Conservation (phyloP, 371 early-diverging fungal genomes). For the Mucor mucedo region DNA sequence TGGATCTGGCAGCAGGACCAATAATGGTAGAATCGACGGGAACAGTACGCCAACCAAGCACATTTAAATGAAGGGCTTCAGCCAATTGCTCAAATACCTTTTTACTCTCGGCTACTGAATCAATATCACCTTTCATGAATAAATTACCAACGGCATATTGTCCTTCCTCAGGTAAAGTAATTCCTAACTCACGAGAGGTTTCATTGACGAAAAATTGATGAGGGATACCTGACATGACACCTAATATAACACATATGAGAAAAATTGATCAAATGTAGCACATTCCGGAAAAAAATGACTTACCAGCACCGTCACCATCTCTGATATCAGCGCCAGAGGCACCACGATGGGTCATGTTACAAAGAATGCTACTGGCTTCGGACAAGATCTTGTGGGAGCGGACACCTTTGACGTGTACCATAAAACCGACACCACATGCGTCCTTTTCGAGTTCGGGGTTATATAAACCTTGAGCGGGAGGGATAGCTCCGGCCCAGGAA, state of each 20-base stretch:
- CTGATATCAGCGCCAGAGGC: constrained; percentile 89
- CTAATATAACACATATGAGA: neutral
- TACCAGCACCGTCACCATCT: constrained; percentile 88
- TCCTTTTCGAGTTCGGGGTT: constrained; percentile 91
- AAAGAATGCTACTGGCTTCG: constrained; percentile 87
- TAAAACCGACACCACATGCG: constrained; percentile 97
- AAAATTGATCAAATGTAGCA: neutral
- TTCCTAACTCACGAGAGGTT: constrained; percentile 56
- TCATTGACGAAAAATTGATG: constrained; percentile 82
- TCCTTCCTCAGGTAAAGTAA: constrained; percentile 75
- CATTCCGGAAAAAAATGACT: constrained; percentile 24
- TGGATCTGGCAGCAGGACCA: constrained; percentile 86
- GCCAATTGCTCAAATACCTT: constrained; percentile 80
- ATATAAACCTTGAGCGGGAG: constrained; percentile 88
- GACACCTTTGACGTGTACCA: constrained; percentile 87
- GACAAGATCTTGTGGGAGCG: constrained; percentile 87
- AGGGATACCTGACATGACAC: constrained; percentile 65
- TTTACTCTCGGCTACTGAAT: constrained; percentile 70
- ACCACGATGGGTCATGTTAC: constrained; percentile 98
- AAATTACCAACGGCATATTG: constrained; percentile 95
- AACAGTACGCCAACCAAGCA: constrained; percentile 91
- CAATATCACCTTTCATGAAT: constrained; percentile 76
- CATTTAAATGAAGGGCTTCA: constrained; percentile 67
- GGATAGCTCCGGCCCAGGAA: constrained; percentile 86
- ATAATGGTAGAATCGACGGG: constrained; percentile 87